Conservation (phyloP, 2,329 filamentous ascomycete species). For the Blastomyces silverae region DNA sequence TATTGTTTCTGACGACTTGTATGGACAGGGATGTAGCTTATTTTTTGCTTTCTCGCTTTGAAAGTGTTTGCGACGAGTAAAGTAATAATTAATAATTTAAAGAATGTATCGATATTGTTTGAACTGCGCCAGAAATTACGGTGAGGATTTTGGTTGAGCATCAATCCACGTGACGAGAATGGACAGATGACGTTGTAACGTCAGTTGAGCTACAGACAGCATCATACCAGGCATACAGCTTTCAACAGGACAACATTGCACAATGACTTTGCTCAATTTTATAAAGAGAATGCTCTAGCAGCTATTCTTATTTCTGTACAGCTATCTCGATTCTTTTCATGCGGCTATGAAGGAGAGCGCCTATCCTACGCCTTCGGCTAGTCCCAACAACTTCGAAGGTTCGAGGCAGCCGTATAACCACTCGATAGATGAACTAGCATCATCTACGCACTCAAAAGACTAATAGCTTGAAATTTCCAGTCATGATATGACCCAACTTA, state of each 20-base stretch:
- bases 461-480: background rate
- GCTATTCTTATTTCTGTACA: background rate
- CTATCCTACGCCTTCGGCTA: background rate
- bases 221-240: background rate
- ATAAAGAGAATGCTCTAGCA: background rate
- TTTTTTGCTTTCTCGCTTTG: background rate
- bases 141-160: background rate
- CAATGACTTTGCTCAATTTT: constrained; percentile 4
- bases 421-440: background rate
- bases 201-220: background rate
- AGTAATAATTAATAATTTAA: background rate
- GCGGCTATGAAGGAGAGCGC: background rate
- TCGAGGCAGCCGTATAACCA: constrained; percentile 6
- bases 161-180: background rate
- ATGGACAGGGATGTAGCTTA: background rate
- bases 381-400: no score
- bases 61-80: background rate
- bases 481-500: background rate
- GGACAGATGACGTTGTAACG: background rate
- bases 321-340: background rate
- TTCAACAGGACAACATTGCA: background rate
- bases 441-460: background rate
- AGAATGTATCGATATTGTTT: background rate
- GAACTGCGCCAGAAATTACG: background rate
- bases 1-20: background rate